Evolutionary conservation across 1,139 yeast genomes (phyloP).

Genomic region (Fermentozyma sake): DNA sequence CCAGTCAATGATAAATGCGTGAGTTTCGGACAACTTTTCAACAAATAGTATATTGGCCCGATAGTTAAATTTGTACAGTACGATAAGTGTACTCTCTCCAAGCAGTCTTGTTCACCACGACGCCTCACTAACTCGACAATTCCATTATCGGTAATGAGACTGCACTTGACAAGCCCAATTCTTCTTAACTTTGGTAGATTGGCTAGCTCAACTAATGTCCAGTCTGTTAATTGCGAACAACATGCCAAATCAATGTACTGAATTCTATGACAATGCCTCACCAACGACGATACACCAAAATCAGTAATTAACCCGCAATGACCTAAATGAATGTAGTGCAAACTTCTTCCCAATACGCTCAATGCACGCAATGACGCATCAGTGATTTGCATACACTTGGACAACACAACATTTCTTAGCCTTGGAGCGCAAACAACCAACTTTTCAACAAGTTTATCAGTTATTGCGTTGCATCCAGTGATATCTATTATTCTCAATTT

Average conservation of each 20-base stretch:
- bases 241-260: conserved; percentile 95
- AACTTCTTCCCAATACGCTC: conserved; percentile 69
- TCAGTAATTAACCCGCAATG: conserved; percentile 92
- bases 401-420: conserved; percentile 79
- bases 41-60: conserved; percentile 64
- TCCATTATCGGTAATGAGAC: conserved; percentile 83
- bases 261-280: conserved; percentile 75
- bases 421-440: conserved; percentile 78
- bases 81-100: conserved; percentile 90
- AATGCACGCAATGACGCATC: conserved; percentile 76
- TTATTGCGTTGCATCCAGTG: conserved; percentile 77
- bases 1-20: conserved; percentile 91
- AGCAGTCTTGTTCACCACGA: conserved; percentile 65
- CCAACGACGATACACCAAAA: conserved; percentile 72
- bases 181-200: conserved; percentile 77
- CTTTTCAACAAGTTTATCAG: conserved; percentile 73
- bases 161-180: conserved; percentile 91
- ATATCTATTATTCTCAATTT: conserved; percentile 76
- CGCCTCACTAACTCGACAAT: conserved; percentile 72
- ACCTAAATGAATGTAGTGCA: conserved; percentile 90
- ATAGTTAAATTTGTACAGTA: conserved; percentile 81
- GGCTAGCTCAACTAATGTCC: conserved; percentile 74
- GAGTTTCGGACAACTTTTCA: conserved; percentile 77
- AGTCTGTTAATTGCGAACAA: conserved; percentile 84
- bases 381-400: conserved; percentile 85